Evolutionary conservation across 2,329 filamentous ascomycete genomes (phyloP), one percentile per base, ranked within the genome.

Genomic region (Fusarium setosum): DNA sequence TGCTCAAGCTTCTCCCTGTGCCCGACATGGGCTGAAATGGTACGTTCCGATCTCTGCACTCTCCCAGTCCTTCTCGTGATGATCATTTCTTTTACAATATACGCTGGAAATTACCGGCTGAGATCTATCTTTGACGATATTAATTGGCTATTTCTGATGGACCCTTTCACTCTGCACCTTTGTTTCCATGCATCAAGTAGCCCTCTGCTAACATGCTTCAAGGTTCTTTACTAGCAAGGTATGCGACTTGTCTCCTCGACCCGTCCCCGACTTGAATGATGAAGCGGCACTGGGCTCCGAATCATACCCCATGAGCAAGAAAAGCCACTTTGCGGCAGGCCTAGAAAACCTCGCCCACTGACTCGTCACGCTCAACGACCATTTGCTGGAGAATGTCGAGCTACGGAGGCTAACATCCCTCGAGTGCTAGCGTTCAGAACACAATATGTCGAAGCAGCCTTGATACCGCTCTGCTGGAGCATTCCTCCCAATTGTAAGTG

Each of bases 341-440:
- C 93, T 97, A 96, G 93, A 96, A 97, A 97, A 97, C 94, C 94
- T 97, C 89, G 93, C 92, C 94, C 92, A 95, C 94, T 97, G 94
- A 97, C 82, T 72, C 62, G 57, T 66, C 61, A 67, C 57, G 40
- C 45, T 65, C 54, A 37, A 40, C 26, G 20, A 24, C 42, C 47
- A 24, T 17, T 59, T 65, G 38, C 41, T 68, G 41, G 53, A 63
- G 41, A 32, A 17, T 6, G 8, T 48, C 10, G 57, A 53, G 52
- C 21, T 51, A 59, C 37, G 38, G 67, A 65, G 63, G 64, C 72
- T 73, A 65, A 73, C 60, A 15, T 40, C 21, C 47, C 54, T 56
- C 60, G 31, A 68, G 62, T 70, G 63, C 58, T 53, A 67, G 64
- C 61, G 41, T 51, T 56, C 24, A 45, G 6, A n/a, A 12, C n/a